Percentiles rank a stretch among this genome's conserved stretches.
Conservation (phyloP, 805 yeast genomes). For the Monosporozyma yasuniensis region DNA sequence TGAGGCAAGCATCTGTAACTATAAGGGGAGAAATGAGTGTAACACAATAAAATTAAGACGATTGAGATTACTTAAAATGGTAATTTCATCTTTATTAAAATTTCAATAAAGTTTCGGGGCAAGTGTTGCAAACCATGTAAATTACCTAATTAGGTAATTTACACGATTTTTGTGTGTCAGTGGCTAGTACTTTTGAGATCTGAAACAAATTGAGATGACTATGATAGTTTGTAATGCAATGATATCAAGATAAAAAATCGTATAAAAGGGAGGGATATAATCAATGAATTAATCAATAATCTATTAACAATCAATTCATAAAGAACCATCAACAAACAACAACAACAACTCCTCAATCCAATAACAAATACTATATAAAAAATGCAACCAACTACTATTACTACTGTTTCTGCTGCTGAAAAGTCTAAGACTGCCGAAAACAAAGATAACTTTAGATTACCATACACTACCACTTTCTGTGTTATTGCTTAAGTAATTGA, state of each 20-base stretch:
- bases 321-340: slow-evolving; percentile 1
- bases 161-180: background rate
- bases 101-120: background rate
- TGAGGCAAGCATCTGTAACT: background rate
- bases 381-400: slow-evolving; percentile 22
- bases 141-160: slow-evolving; percentile 15
- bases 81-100: background rate
- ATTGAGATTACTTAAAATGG: background rate
- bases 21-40: background rate
- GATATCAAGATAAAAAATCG: background rate
- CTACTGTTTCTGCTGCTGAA: slow-evolving; percentile 17
- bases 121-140: slow-evolving; percentile 4
- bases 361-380: background rate
- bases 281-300: background rate
- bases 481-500: slow-evolving; percentile 16
- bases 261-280: background rate
- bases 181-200: background rate
- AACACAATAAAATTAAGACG: no score
- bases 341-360: background rate
- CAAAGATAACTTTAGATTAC: slow-evolving; percentile 18
- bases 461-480: slow-evolving; percentile 13
- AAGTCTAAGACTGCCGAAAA: slow-evolving; percentile 19
- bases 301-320: background rate
- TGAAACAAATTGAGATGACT: background rate
- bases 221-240: background rate